Evolutionary conservation across 2,329 filamentous ascomycete genomes (phyloP).

Genomic region (Ophiocordyceps unilateralis): DNA sequence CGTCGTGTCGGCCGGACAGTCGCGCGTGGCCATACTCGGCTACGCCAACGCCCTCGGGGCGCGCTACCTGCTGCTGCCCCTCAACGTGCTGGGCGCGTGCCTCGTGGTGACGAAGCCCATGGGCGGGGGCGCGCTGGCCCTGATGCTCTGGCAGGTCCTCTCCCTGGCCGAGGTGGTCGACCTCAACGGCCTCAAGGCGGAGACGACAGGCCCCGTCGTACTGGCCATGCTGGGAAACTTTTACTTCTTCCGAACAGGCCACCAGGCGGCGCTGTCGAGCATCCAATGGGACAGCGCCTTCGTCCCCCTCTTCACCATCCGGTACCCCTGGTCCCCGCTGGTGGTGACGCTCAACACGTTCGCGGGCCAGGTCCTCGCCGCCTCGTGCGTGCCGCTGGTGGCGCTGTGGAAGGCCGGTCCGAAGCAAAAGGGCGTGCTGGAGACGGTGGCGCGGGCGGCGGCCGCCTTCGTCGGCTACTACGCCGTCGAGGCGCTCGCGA

Average conservation of each 20-base stretch:
- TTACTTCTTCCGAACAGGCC: conserved; percentile 95
- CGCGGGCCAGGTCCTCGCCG: conserved; percentile 72
- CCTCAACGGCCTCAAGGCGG: conserved; percentile 40
- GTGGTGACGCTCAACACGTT: conserved; percentile 75
- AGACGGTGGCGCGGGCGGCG: conserved; percentile 51
- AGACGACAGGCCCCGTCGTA: conserved; percentile 66
- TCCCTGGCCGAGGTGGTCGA: conserved; percentile 52
- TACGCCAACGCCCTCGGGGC: conserved; percentile 89
- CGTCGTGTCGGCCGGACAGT: conserved; percentile 38
- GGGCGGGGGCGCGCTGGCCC: conserved; percentile 67
- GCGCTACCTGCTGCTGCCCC: conserved; percentile 68
- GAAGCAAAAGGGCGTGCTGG: conserved; percentile 50
- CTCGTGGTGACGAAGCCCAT: conserved; percentile 84
- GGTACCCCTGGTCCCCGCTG: conserved; percentile 79
- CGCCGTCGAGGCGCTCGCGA: conserved; percentile 66
- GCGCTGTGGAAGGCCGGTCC: conserved; percentile 81
- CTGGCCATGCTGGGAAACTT: conserved; percentile 82
- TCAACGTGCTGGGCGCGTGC: conserved; percentile 56
- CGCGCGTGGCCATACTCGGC: conserved; percentile 63
- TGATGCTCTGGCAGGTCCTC: conserved; percentile 79
- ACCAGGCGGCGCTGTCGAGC: conserved; percentile 71
- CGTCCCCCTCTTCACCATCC: conserved; percentile 65
- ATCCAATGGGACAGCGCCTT: conserved; percentile 97
- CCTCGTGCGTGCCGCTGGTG: conserved; percentile 61
- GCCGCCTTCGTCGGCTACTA: conserved; percentile 68